Base-by-base conservation (phyloP, 2,329 filamentous ascomycete species). In the Claviceps sorghi region DNA sequence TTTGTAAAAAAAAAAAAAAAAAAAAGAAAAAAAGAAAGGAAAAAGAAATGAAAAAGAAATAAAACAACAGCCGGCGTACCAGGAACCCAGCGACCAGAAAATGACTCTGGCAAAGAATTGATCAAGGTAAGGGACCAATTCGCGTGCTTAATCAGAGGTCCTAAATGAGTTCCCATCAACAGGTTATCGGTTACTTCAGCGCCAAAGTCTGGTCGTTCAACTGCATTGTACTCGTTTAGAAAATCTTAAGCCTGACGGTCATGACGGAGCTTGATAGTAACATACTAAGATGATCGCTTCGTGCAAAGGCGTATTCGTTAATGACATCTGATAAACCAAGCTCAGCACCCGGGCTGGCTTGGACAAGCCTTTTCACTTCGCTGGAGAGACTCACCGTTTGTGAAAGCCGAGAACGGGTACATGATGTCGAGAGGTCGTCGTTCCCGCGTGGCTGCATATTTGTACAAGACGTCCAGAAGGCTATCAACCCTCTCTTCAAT, bases 281-380 rank as follows among this genome's bases (percentile, higher is more conserved):
- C 52, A 15, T 58, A 63, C 62, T 58, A 13, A 68, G 55, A 36
- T 65, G 64, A 26, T 66, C 62, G 51, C 60, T 64, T 50, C 63
- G 59, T 52, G 66, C 63, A 60, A 69, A 69, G 22, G 65, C 63
- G 54, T 69, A 69, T 58, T 70, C 67, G 52, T 68, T 69, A 44
- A 70, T 69, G 36, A 69, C 64, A 51, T 70, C 66, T 67, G 30
- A 19, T n/a, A 8, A 13, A n/a, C 26, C 29, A 10, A 38, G 40
- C 17, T 53, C 41, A 57, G 7, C 19, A 46, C 17, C 22, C 49
- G 2, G n/a, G 17, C 30, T 26, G 10, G 22, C 19, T 3, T 7
- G 6, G 15, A 4, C 29, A 8, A 21, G 57, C 53, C 59, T 17
- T 4, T 4, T 3, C 13, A 19, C 8, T 3, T 6, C 19, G 3